phyloP scores from a whole-genome alignment of 192 early-diverging fungal species.

The Coemansia sp. region DNA sequence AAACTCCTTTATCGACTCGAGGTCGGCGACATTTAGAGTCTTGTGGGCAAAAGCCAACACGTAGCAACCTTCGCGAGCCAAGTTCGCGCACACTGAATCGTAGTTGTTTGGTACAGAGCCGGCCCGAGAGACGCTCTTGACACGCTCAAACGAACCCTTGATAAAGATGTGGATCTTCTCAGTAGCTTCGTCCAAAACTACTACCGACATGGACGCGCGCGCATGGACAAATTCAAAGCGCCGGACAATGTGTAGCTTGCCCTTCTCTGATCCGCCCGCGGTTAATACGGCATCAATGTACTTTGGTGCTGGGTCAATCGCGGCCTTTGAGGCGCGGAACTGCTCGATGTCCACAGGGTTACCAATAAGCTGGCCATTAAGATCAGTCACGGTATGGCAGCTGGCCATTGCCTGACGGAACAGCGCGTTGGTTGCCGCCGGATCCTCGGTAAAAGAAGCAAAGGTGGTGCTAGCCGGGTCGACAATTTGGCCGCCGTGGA shows the following conservation, averaged over 20 bases:
- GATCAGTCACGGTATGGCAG: slow-evolving; percentile 59
- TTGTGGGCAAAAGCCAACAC: slow-evolving; percentile 70
- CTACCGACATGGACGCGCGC: slow-evolving; percentile 72
- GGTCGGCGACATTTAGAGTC: slow-evolving; percentile 50
- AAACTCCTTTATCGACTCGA: slow-evolving; percentile 42
- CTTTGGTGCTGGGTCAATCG: slow-evolving; percentile 23
- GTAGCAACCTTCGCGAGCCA: slow-evolving; percentile 74
- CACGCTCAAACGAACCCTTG: slow-evolving; percentile 58
- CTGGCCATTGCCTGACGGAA: slow-evolving; percentile 23
- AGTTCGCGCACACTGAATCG: slow-evolving; percentile 50
- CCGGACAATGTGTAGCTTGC: slow-evolving; percentile 52
- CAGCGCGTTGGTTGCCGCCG: background rate
- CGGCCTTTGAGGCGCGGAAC: slow-evolving; percentile 19
- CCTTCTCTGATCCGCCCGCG: slow-evolving; percentile 18
- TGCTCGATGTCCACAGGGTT: slow-evolving; percentile 26
- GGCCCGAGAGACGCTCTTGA: slow-evolving; percentile 60
- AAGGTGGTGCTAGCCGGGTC: background rate
- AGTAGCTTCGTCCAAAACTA: slow-evolving; percentile 57
- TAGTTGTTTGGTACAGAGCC: slow-evolving; percentile 62
- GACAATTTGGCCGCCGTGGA: slow-evolving; percentile 38
- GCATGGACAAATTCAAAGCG: slow-evolving; percentile 75
- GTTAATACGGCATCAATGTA: slow-evolving; percentile 44
- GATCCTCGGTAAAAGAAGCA: background rate
- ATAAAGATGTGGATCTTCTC: slow-evolving; percentile 65
- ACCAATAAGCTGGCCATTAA: slow-evolving; percentile 19